These are phyloP conservation scores for Paramecium tetraurelia DNA, from an alignment of 73 alveolate species.

Conservation along the genomic window DNA sequence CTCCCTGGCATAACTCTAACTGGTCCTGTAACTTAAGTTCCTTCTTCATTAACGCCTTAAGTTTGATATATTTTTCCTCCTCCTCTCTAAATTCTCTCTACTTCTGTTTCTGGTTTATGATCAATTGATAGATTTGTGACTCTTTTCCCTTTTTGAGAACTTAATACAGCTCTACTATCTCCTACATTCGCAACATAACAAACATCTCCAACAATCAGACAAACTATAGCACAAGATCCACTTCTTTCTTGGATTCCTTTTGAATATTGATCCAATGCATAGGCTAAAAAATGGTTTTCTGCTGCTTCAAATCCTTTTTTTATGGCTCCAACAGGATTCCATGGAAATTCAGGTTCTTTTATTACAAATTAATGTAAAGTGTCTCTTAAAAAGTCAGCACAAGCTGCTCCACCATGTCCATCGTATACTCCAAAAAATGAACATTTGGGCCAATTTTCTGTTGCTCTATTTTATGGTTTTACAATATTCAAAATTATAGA, in stretches of 20 bases:
- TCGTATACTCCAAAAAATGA: conserved; percentile 97
- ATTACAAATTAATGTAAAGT: conserved; percentile 80
- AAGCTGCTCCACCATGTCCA: conserved; percentile 98
- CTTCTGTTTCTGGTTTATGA: conserved; percentile 93
- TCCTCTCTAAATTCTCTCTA: conserved; percentile 81
- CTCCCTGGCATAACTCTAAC: conserved; percentile 92
- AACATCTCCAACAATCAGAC: conserved; percentile 81
- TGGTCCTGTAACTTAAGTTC: conserved; percentile 70
- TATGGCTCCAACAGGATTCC: conserved; percentile 85
- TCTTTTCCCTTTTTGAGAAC: conserved; percentile 71
- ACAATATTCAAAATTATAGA: conserved; percentile 85
- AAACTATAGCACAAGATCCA: conserved; percentile 95
- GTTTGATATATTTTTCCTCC: conserved; percentile 91
- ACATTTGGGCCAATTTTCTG: conserved; percentile 88
- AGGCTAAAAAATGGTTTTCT: conserved; percentile 84
- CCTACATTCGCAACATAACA: conserved; percentile 96
- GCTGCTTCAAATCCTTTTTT: conserved; percentile 87
- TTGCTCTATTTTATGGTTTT: conserved; percentile 66
- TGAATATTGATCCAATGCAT: conserved; percentile 75
- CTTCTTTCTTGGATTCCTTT: conserved; percentile 81
- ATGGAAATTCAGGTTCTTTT: conserved; percentile 77
- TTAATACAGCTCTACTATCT: conserved; percentile 88
- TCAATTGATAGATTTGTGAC: conserved; percentile 80
- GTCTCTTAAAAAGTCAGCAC: conserved; percentile 96
- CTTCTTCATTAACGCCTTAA: conserved; percentile 34